Base-by-base conservation (phyloP, 345 rosid genomes). In the Gossypium herbaceum region DNA sequence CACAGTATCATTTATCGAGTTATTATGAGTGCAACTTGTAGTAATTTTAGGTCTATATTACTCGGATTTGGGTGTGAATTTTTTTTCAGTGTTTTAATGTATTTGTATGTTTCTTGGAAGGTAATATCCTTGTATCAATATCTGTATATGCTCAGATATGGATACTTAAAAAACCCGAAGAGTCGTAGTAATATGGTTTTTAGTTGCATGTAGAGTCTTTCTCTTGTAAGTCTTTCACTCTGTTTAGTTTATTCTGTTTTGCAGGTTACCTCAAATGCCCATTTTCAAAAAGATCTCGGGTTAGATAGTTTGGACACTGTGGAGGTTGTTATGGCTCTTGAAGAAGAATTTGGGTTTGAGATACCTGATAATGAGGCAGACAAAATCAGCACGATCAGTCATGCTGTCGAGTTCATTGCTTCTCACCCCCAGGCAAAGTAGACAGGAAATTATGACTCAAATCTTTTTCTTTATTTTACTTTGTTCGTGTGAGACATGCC, bases 311-410 rank as follows among this genome's bases (percentile, higher is more conserved):
- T 58, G 62, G 62, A 58, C 62, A 58, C 34, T 3, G 62, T 58
- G 34, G 62, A 58, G 62, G 62, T 58, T 3, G 62, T 58, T 4
- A 58, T 58, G 62, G 62, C 62, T 15, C 62, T 58, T 3, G 62
- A 58, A 58, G 62, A 58, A 58, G 62, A 58, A 58, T 58, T 58
- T 11, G 34, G 62, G 62, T 58, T 58, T 22, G 62, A 58, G 62
- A 58, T 58, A 58, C 62, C 62, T 22, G 62, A 58, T 24, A 58
- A 58, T 4, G 62, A 58, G 62, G 62, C 62, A 22, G 62, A 58
- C 62, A 58, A 58, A 29, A 58, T 58, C 34, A 58, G 62, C 27
- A 11, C 62, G 4, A 58, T 58, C 62, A 58, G 20, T 20, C 60
- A 56, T 56, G 60, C 60, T 56, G 27, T 56, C 20, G 60, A 56